phyloP scores from a whole-genome alignment of 495 filamentous ascomycete genomes.

The Bathelium albidoporum region DNA sequence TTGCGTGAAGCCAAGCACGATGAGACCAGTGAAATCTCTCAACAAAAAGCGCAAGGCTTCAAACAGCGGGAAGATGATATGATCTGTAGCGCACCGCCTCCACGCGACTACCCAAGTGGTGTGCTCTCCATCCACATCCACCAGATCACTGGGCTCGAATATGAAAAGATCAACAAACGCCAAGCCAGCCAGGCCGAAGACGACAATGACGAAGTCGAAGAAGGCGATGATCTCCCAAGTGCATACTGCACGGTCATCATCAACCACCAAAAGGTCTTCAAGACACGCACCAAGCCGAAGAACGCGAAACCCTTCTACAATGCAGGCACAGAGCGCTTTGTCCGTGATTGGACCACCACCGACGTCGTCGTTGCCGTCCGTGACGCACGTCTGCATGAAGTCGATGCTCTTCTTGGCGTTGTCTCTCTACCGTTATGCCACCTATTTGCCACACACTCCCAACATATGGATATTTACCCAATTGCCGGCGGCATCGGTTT shows the following conservation, averaged over 20 bases:
- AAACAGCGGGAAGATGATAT: conserved; percentile 36
- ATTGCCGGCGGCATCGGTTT: conserved; percentile 54
- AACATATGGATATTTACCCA: conserved; percentile 53
- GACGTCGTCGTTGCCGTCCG: conserved; percentile 57
- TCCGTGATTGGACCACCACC: conserved; percentile 54
- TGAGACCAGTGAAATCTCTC: conserved; percentile 44
- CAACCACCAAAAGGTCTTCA: conserved; percentile 60
- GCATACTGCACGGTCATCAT: conserved; percentile 61
- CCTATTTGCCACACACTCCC: conserved; percentile 46
- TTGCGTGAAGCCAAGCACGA: conserved; percentile 50
- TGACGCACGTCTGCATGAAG: conserved; percentile 53
- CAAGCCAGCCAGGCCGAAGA: conserved; percentile 33
- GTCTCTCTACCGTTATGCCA: conserved; percentile 52
- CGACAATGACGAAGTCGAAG: conserved; percentile 48
- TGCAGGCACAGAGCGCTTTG: conserved; percentile 59
- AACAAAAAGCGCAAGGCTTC: conserved; percentile 54
- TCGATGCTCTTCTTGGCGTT: conserved; percentile 56
- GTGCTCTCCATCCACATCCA: conserved; percentile 62
- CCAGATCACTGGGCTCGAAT: conserved; percentile 58
- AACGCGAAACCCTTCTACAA: conserved; percentile 71
- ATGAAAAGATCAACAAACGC: conserved; percentile 42
- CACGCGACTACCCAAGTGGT: conserved; percentile 45
- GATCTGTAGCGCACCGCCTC: conserved; percentile 50
- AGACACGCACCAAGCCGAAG: conserved; percentile 63
- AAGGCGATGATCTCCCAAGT: conserved; percentile 50